Conservation (phyloP, 768 basidiomycete species). For the Xerocomus potaroensis region DNA sequence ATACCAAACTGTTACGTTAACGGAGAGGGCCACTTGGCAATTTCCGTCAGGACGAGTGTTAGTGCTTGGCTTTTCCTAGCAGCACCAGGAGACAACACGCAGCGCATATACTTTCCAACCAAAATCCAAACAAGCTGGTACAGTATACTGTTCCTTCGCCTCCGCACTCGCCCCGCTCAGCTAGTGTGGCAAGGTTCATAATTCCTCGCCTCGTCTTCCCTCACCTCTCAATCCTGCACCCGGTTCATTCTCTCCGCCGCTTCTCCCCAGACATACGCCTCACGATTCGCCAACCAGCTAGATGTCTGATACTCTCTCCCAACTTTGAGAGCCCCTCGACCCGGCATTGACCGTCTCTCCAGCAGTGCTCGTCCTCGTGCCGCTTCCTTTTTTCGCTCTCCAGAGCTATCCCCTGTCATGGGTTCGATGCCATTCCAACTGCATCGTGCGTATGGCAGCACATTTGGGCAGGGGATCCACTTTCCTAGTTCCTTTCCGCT, state of each 20-base stretch:
- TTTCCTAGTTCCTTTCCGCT: constrained; percentile 13
- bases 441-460: constrained; percentile 6
- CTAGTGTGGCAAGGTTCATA: constrained; percentile 8
- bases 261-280: background rate
- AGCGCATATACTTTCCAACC: constrained; percentile 2
- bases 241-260: constrained; percentile 3
- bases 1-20: background rate
- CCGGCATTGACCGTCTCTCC: constrained; percentile 1
- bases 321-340: constrained; percentile 14
- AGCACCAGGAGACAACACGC: background rate
- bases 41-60: background rate
- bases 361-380: background rate
- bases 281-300: constrained; percentile 10
- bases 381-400: constrained; percentile 14
- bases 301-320: constrained; percentile 14
- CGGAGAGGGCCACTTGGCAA: background rate
- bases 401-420: constrained; percentile 11
- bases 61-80: background rate
- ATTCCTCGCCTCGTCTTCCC: constrained; percentile 14
- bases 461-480: constrained; percentile 9
- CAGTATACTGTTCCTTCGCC: constrained; percentile 1
- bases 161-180: constrained; percentile 11
- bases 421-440: constrained; percentile 1
- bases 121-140: constrained; percentile 9
- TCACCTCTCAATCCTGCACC: constrained; percentile 25